A percentile compares a stretch with the other conserved stretches of the same genome.
Evolutionary conservation across 352 stramenopile species (phyloP).

Genomic region (Globisporangium lucens): DNA sequence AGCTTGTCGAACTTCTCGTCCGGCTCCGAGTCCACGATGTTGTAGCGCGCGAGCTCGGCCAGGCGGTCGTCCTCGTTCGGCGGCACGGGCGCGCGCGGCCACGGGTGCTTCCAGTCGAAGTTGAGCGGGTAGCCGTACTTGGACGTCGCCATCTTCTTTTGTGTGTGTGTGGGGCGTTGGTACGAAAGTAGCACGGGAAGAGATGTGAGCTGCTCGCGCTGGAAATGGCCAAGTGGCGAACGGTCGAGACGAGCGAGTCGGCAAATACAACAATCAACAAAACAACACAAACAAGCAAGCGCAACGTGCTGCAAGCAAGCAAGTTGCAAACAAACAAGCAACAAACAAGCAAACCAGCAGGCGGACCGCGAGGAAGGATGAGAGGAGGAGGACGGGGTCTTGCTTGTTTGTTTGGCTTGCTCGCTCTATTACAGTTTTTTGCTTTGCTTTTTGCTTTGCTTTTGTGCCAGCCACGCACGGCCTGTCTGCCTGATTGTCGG

Average conservation of each 20-base stretch:
- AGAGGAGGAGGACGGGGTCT: background rate
- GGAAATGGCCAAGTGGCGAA: background rate
- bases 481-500: background rate
- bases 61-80: slow-evolving; percentile 72
- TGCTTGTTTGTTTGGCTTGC: background rate
- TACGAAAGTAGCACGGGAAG: no score
- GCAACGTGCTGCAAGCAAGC: background rate
- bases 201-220: slow-evolving; percentile 2
- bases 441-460: background rate
- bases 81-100: slow-evolving; percentile 64
- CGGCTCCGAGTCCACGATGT: slow-evolving; percentile 77
- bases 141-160: slow-evolving; percentile 14
- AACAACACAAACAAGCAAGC: background rate
- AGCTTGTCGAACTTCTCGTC: slow-evolving; percentile 88
- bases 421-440: slow-evolving; percentile 5
- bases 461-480: background rate
- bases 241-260: background rate
- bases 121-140: slow-evolving; percentile 81
- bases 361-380: background rate
- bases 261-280: slow-evolving; percentile 1
- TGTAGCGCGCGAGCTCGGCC: slow-evolving; percentile 59
- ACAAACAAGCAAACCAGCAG: background rate
- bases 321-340: background rate
- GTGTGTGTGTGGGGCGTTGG: no score
- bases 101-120: slow-evolving; percentile 85